phyloP scores from a whole-genome alignment of 208 protist species.

The Herpetomonas samuelpessoai region DNA sequence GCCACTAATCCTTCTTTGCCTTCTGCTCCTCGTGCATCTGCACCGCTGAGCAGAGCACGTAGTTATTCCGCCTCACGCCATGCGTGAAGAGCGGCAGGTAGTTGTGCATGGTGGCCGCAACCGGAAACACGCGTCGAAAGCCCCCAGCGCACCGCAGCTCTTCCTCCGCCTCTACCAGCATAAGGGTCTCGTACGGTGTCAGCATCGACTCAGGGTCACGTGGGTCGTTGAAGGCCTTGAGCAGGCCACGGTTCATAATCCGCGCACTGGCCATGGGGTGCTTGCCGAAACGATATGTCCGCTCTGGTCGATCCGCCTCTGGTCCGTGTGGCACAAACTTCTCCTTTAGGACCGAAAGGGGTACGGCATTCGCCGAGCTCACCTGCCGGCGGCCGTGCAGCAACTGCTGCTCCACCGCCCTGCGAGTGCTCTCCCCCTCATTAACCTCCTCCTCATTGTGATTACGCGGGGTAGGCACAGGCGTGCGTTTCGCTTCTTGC shows the following conservation, averaged over 20 bases:
- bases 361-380: background rate
- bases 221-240: slow-evolving; percentile 59
- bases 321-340: slow-evolving; percentile 29
- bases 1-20: slow-evolving; percentile 3
- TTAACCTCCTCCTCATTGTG: slow-evolving; percentile 1
- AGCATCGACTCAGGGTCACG: slow-evolving; percentile 64
- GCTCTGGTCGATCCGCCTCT: slow-evolving; percentile 23
- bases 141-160: slow-evolving; percentile 77
- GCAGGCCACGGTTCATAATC: slow-evolving; percentile 39
- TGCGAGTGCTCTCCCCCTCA: background rate
- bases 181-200: slow-evolving; percentile 46
- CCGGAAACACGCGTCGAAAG: slow-evolving; percentile 80
- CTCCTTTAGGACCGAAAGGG: background rate
- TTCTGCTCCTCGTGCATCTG: slow-evolving; percentile 33
- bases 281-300: slow-evolving; percentile 66
- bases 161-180: slow-evolving; percentile 81
- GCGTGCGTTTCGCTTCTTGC: background rate
- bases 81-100: slow-evolving; percentile 81
- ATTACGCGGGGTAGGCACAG: background rate
- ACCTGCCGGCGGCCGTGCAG: background rate
- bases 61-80: slow-evolving; percentile 83
- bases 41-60: slow-evolving; percentile 64
- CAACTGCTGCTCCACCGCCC: background rate
- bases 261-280: slow-evolving; percentile 46
- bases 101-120: slow-evolving; percentile 37